Percentiles rank a stretch among this genome's conserved stretches.
Conservation (phyloP, 208 protist genomes). For the Leishmania major region DNA sequence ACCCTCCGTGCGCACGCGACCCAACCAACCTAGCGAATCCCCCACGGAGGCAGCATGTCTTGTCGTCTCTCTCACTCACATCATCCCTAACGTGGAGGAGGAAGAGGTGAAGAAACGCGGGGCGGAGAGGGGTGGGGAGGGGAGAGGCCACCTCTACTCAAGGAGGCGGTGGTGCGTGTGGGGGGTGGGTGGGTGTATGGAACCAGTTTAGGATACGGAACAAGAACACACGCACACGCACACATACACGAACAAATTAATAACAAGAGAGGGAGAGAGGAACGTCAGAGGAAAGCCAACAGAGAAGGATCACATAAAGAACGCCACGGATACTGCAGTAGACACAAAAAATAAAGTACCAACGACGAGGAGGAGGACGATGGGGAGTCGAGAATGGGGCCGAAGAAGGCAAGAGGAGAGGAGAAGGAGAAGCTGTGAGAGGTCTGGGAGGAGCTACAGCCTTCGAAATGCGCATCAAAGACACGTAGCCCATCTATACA, state of each 20-base stretch:
- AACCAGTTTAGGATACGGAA: not conserved
- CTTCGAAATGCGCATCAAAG: not conserved
- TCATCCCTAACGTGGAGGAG: not conserved
- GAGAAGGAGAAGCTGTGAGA: not conserved
- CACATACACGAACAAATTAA: constrained; percentile 1
- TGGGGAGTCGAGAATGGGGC: not conserved
- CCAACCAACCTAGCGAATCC: not conserved
- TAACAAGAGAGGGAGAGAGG: not conserved
- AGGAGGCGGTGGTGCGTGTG: not conserved
- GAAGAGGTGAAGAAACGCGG: not conserved
- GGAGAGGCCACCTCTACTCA: not conserved
- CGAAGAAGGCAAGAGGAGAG: not conserved
- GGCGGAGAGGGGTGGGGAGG: not conserved
- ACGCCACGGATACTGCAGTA: not conserved
- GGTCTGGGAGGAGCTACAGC: not conserved
- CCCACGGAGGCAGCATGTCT: not conserved
- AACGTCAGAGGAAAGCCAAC: not conserved
- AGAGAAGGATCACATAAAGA: not conserved
- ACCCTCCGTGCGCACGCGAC: not conserved
- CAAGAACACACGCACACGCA: constrained; percentile 2
- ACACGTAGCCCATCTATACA: not conserved
- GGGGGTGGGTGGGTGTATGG: not conserved
- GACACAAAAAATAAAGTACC: not conserved
- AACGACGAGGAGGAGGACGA: not conserved
- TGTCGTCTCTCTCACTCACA: not conserved